Evolutionary conservation across 106 monocot genomes (phyloP), one percentile per base, ranked within the genome.

Genomic region (Chionographis japonica): DNA sequence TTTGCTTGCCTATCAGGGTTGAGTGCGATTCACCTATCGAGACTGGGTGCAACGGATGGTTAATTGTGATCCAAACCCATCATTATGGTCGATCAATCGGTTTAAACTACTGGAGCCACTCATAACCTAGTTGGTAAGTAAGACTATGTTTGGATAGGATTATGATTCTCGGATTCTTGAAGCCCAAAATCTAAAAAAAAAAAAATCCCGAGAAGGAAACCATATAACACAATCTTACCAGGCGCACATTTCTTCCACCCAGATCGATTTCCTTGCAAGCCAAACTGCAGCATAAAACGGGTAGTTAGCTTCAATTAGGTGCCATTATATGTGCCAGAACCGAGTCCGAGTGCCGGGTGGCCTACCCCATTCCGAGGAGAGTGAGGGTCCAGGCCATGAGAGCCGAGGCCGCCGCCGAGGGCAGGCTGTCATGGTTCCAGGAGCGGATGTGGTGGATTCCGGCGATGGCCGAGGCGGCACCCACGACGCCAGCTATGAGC

Each of bases 231-330:
- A 0, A 27, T 77, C 69, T 69, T 80, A 80, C 88, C 88, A 88
- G 66, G 4, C 71, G 67, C 5, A 68, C 53, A 27, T 84, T 84
- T 65, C 88, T 74, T 50, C 83, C 80, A 10, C 60, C 65, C 49
- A 88, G 40, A n/a, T 62, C 18, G 61, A 88, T 84, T 75, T 88
- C 88, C 56, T 88, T 88, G 38, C 77, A 75, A 17, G 88, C 88
- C 80, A 88, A 73, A 64, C 87, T 88, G 74, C 72, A 79, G 61
- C 0, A 13, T 17, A 15, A 18, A 4, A 39, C 27, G 9, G 5
- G 46, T 0, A 46, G 5, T 46, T 46, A 46, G 2, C 5, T 5
- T 46, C 46, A 46, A 5, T 46, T 46, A 46, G 46, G 11, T 7
- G 0, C 3, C 35, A 15, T n/a, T 12, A 35, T 2, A 18, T 6